Conservation (phyloP, 2,329 filamentous ascomycete genomes). For the Plectosphaerella sp. region DNA sequence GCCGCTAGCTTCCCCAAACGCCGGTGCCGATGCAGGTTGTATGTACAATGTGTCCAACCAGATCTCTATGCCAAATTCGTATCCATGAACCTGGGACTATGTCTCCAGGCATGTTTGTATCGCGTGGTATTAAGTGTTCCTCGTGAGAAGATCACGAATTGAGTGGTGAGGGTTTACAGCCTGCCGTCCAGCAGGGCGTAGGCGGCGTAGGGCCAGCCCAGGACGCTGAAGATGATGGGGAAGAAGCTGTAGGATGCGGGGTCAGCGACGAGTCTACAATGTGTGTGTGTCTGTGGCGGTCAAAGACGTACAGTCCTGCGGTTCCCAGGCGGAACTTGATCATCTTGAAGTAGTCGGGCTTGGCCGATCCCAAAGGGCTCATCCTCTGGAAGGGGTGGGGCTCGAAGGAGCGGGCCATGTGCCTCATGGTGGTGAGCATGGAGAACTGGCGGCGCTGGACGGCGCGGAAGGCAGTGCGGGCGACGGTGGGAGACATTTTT, state of each 20-base stretch:
- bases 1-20: constrained; percentile 3
- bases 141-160: not conserved
- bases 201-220: constrained; percentile 11
- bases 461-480: constrained; percentile 21
- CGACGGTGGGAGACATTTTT: constrained; percentile 29
- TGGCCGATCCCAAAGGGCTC: constrained; percentile 19
- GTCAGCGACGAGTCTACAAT: not conserved
- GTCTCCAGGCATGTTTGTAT: not conserved
- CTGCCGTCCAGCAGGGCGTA: constrained; percentile 2
- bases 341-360: constrained; percentile 32
- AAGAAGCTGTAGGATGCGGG: constrained; percentile 1
- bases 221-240: constrained; percentile 2
- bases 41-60: constrained; percentile 9
- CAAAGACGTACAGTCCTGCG: constrained; percentile 27
- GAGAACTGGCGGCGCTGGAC: constrained; percentile 27
- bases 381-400: constrained; percentile 31
- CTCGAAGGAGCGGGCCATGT: constrained; percentile 30
- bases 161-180: constrained; percentile 1
- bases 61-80: not conserved
- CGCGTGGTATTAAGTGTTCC: not conserved
- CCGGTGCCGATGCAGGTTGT: constrained; percentile 5
- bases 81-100: not conserved
- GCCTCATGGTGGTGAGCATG: constrained; percentile 27
- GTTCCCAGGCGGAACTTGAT: constrained; percentile 21
- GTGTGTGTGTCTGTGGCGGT: no score